Evolutionary conservation across 2,329 filamentous ascomycete species (phyloP).

Genomic region (Cercospora zeae-maydis): DNA sequence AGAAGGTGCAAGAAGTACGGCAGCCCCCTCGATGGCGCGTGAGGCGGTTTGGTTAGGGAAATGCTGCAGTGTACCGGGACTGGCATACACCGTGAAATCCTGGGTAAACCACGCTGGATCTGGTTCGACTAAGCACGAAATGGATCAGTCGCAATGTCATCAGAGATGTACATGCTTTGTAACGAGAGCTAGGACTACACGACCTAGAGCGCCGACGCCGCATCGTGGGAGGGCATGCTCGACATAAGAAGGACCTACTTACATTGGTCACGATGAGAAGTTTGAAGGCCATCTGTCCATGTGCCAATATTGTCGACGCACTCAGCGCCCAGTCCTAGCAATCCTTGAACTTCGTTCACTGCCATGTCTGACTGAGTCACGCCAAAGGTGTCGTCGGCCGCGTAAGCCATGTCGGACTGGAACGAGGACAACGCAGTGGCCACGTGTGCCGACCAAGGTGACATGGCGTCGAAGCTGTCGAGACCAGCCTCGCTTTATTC

Average conservation of each 20-base stretch:
- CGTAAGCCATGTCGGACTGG: not conserved
- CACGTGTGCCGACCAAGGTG: not conserved
- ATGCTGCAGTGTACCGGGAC: not conserved
- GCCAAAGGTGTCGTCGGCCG: not conserved
- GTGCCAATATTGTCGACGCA: not conserved
- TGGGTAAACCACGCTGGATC: not conserved
- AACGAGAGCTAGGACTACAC: not conserved
- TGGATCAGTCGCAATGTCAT: not conserved
- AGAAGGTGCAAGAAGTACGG: not conserved
- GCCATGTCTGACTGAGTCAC: not conserved
- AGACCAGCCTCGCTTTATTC: not conserved
- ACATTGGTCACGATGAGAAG: not conserved
- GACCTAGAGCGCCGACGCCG: not conserved
- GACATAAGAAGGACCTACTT: not conserved
- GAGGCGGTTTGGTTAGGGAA: not conserved
- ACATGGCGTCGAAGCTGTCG: not conserved
- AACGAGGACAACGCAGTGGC: not conserved
- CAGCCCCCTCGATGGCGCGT: not conserved
- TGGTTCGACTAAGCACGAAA: not conserved
- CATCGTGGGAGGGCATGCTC: not conserved
- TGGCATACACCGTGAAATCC: not conserved
- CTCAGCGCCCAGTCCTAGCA: not conserved
- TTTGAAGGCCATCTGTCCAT: not conserved
- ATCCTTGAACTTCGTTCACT: not conserved
- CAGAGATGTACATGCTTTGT: not conserved